These are phyloP conservation scores for Leishmania turanica DNA, from an alignment of 208 protist species.

Conservation along the genomic window DNA sequence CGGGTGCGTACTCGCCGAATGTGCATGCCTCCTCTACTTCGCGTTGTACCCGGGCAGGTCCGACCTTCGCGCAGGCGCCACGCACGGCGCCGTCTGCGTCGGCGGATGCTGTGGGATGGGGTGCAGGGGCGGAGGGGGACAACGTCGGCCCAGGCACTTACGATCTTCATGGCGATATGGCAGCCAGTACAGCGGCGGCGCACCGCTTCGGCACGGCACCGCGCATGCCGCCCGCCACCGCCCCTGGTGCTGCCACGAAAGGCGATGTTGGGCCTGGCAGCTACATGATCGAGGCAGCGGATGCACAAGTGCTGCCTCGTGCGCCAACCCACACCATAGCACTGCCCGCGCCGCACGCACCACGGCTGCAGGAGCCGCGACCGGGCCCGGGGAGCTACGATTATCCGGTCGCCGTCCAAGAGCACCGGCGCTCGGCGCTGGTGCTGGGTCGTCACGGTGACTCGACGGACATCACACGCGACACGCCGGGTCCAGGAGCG, in stretches of 20 bases:
- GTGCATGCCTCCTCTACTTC: slow-evolving; percentile 11
- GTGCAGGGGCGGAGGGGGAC: background rate
- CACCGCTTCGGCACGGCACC: slow-evolving; percentile 33
- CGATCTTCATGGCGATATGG: slow-evolving; percentile 9
- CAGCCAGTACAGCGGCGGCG: background rate
- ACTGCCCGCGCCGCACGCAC: background rate
- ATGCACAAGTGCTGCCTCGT: slow-evolving; percentile 24
- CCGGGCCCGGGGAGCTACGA: slow-evolving; percentile 57
- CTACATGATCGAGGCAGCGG: slow-evolving; percentile 24
- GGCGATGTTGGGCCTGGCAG: slow-evolving; percentile 31
- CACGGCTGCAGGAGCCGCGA: background rate
- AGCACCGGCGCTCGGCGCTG: slow-evolving; percentile 21
- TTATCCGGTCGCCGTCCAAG: slow-evolving; percentile 20
- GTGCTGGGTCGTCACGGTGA: slow-evolving; percentile 11
- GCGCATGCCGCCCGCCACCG: slow-evolving; percentile 11
- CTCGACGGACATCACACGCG: background rate
- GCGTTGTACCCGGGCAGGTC: slow-evolving; percentile 11
- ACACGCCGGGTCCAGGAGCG: slow-evolving; percentile 51
- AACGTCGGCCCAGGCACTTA: slow-evolving; percentile 57
- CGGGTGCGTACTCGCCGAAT: slow-evolving; percentile 51
- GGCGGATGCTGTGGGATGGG: background rate
- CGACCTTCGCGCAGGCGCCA: slow-evolving; percentile 35
- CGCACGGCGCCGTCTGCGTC: background rate
- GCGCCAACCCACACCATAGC: slow-evolving; percentile 22
- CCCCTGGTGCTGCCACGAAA: background rate